phyloP scores from a whole-genome alignment of 495 filamentous ascomycete genomes.

The Neurospora sp. region DNA sequence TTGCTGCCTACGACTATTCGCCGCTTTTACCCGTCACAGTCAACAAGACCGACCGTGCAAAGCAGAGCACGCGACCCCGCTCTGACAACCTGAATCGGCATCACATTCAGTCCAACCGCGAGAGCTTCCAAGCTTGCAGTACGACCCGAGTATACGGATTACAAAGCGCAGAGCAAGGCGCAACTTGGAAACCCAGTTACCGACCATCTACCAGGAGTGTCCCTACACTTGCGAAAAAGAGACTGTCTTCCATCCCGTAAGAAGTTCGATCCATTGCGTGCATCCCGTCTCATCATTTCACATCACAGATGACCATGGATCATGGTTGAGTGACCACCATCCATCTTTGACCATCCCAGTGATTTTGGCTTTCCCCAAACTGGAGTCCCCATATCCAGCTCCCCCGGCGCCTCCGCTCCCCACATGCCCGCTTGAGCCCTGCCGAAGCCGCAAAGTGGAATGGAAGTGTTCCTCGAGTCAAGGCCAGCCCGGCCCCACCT shows the following conservation, averaged over 20 bases:
- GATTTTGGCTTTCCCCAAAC: neutral
- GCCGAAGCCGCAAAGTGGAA: neutral
- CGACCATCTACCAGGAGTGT: neutral
- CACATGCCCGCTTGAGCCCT: neutral
- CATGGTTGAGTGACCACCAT: neutral
- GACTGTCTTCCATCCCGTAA: neutral
- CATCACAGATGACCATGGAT: neutral
- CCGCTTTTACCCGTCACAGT: neutral
- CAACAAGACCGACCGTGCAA: neutral
- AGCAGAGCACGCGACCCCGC: neutral
- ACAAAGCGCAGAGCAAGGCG: neutral
- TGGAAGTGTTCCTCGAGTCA: neutral
- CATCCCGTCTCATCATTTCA: neutral
- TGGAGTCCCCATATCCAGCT: neutral
- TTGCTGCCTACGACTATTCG: neutral
- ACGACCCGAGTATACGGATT: neutral
- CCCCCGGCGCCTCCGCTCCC: neutral
- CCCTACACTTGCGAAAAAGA: neutral
- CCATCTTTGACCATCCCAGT: neutral
- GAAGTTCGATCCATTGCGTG: neutral
- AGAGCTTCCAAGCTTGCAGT: neutral
- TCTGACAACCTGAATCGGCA: neutral
- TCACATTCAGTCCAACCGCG: neutral
- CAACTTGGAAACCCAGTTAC: neutral
- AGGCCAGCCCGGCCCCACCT: slow-evolving; percentile 4